Evolutionary conservation across 129 eudicot species (phyloP), one percentile per base, ranked within the genome.

Genomic region (Sambucus nigra): DNA sequence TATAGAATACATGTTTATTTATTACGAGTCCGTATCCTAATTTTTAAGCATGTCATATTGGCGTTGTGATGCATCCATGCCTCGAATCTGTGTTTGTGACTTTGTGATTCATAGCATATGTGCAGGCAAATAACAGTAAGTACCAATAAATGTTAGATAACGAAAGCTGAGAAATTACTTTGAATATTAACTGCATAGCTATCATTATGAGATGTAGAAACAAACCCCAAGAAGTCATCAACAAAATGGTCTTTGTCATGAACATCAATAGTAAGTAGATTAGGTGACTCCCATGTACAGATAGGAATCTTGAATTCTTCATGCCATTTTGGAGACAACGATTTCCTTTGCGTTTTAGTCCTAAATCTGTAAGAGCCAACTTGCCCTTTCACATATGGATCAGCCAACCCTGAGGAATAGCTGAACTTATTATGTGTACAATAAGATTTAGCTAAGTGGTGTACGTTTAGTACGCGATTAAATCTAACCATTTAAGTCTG

Each of bases 261-360:
- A 46, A 80, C 96, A 74, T 79, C 74, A n/a, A 92, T 77, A 25
- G 31, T 52, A 17, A 92, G 83, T 33, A 80, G 51, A 78, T 89
- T 84, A 7, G 67, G 71, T 0, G 87, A 63, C 42, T 92, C 99
- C 95, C 95, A 92, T 24, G 94, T 44, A 55, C 71, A 51, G 32
- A 92, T 73, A n/a, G 99, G 99, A 54, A 92, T 64, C 71, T 73
- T 82, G 61, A 92, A 92, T 46, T 92, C 96, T 73, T 86, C 99
- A 0, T 53, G 84, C 95, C 96, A 86, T 70, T 79, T 82, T 63
- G 99, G 99, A 47, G 82, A 50, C 49, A 92, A 66, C 15, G 96
- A 86, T 64, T 86, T 92, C 87, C 48, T 86, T 61, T 75, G 84
- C 17, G 82, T 77, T 42, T 72, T 80, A 52, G 95, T 92, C 63